Evolutionary conservation across 2,329 filamentous ascomycete genomes (phyloP).

Genomic region (Phyllosticta capitalensis): DNA sequence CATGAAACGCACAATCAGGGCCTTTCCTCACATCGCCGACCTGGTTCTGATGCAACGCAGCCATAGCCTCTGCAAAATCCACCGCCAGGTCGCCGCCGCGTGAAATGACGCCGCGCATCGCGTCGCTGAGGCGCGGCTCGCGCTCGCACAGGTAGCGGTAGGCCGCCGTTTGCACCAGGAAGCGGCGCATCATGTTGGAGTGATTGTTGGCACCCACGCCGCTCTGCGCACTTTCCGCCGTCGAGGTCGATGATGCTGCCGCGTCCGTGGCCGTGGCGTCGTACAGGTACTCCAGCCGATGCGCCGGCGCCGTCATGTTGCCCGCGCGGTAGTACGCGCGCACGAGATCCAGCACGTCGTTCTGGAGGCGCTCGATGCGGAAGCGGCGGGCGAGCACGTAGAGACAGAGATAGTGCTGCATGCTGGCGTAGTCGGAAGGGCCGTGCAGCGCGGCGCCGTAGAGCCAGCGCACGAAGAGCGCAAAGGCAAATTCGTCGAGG

Average conservation of each 20-base stretch:
- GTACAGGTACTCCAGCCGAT: constrained; percentile 29
- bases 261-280: constrained; percentile 14
- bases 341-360: constrained; percentile 24
- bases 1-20: constrained; percentile 20
- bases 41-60: constrained; percentile 18
- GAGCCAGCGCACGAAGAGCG: constrained; percentile 23
- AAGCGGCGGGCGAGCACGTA: constrained; percentile 23
- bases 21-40: constrained; percentile 22
- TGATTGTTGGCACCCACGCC: neutral
- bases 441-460: constrained; percentile 20
- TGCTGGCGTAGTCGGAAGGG: constrained; percentile 24
- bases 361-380: constrained; percentile 20
- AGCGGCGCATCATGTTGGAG: constrained; percentile 22
- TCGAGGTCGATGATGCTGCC: neutral
- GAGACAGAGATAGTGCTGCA: constrained; percentile 25
- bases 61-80: constrained; percentile 21
- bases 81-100: constrained; percentile 18
- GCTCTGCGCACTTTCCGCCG: neutral
- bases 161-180: constrained; percentile 24
- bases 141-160: constrained; percentile 20
- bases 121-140: constrained; percentile 15
- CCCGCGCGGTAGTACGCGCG: constrained; percentile 22
- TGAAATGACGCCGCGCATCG: constrained; percentile 17
- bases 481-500: constrained; percentile 22
- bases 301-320: constrained; percentile 26